These are phyloP conservation scores for Limonium bicolor DNA, from an alignment of 148 eudicot species.

Conservation along the genomic window DNA sequence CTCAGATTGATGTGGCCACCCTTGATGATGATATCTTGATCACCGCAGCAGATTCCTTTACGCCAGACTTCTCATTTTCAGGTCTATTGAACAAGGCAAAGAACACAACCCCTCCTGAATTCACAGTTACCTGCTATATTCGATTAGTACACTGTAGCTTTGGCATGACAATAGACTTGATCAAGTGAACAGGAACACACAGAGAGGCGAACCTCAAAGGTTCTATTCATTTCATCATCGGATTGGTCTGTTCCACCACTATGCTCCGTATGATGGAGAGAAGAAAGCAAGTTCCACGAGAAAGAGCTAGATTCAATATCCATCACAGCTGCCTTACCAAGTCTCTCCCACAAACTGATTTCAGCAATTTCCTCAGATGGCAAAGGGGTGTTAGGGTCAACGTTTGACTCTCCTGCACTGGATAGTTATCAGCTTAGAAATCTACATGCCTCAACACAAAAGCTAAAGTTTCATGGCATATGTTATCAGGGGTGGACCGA, in stretches of 20 bases:
- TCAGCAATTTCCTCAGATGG: conserved; percentile 44
- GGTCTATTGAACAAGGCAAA: conserved; percentile 71
- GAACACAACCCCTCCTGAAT: conserved; percentile 98
- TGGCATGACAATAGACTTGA: background rate
- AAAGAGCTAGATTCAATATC: conserved; percentile 79
- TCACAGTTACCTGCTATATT: conserved; percentile 65
- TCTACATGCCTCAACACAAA: conserved; percentile 1
- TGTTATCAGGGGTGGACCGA: too few species aligned
- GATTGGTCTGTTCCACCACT: conserved; percentile 64
- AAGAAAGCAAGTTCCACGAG: conserved; percentile 78
- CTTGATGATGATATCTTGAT: conserved; percentile 93
- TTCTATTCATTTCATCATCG: conserved; percentile 78
- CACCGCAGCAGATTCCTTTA: conserved; percentile 83
- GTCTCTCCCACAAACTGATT: conserved; percentile 70
- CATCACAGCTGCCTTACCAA: conserved; percentile 78
- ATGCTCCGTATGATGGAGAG: conserved; percentile 89
- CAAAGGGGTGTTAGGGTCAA: conserved; percentile 18
- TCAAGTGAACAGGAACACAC: background rate
- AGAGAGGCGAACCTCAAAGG: conserved; percentile 52
- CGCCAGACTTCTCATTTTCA: conserved; percentile 28
- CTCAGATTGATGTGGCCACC: conserved; percentile 99
- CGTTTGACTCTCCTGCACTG: conserved; percentile 57
- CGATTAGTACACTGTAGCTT: conserved; percentile 1
- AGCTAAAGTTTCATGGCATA: too few species aligned
- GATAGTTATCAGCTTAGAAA: conserved; percentile 6